These are phyloP conservation scores for Forsythia viridissima DNA, from an alignment of 257 asterid genomes.

Conservation along the genomic window DNA sequence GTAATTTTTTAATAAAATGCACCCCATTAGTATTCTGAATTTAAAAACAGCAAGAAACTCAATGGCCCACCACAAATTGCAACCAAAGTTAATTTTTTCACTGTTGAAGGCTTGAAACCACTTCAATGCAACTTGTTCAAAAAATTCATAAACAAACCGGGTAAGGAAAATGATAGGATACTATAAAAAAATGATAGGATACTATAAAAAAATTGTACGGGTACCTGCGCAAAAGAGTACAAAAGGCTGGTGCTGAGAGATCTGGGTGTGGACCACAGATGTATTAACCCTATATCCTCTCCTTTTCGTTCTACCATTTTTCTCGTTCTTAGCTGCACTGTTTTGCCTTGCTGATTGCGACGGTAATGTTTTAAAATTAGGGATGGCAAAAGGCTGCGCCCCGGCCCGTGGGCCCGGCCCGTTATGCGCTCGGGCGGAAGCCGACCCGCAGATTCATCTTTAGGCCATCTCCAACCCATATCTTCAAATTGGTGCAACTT, in stretches of 20 bases:
- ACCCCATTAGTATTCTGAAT: neutral
- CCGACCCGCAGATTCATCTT: too few relatives aligned
- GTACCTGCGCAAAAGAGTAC: slow-evolving; percentile 57
- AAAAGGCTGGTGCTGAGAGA: slow-evolving; percentile 46
- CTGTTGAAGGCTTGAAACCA: neutral
- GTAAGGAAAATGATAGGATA: neutral
- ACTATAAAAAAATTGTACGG: neutral
- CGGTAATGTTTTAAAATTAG: neutral
- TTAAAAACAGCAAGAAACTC: neutral
- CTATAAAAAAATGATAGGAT: neutral
- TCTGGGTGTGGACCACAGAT: slow-evolving; percentile 55
- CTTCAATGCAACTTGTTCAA: neutral
- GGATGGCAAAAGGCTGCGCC: too few relatives aligned
- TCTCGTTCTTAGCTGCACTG: neutral
- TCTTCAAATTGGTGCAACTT: too few relatives aligned
- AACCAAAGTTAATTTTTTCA: neutral
- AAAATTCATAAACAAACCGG: neutral
- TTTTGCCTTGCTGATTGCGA: neutral
- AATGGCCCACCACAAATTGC: neutral
- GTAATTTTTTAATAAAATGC: neutral
- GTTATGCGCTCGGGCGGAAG: too few relatives aligned
- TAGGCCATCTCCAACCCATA: too few relatives aligned
- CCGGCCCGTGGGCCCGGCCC: too few relatives aligned
- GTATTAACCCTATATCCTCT: slow-evolving; percentile 39
- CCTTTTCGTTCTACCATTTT: slow-evolving; percentile 29